A percentile compares a stretch with the other conserved stretches of the same genome.
Evolutionary conservation across 306 rosid genomes (phyloP).

Genomic region (cucumber (Cucumis sativus)): Cucumber_9930_V3 NC_026655.2:9670001-9670500

Average conservation of each 20-base stretch:
- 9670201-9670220: not conserved
- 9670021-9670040: not conserved
- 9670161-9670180: too few relatives aligned
- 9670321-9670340: too few relatives aligned
- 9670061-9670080: not conserved
- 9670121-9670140: not conserved
- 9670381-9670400: too few relatives aligned
- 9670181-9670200: not conserved
- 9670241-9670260: not conserved
- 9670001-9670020: not conserved
- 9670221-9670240: not conserved
- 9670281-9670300: too few relatives aligned
- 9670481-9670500: too few relatives aligned
- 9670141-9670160: not conserved
- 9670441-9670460: too few relatives aligned
- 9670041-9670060: not conserved
- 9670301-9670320: too few relatives aligned
- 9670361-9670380: too few relatives aligned
- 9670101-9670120: not conserved
- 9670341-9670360: too few relatives aligned
- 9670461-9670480: too few relatives aligned
- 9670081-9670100: not conserved
- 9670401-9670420: too few relatives aligned
- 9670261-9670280: not conserved
- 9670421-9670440: too few relatives aligned